Evolutionary conservation across 305 asterid species (phyloP), one percentile per base, ranked within the genome.

Genomic region (Coffea humblotiana): DNA sequence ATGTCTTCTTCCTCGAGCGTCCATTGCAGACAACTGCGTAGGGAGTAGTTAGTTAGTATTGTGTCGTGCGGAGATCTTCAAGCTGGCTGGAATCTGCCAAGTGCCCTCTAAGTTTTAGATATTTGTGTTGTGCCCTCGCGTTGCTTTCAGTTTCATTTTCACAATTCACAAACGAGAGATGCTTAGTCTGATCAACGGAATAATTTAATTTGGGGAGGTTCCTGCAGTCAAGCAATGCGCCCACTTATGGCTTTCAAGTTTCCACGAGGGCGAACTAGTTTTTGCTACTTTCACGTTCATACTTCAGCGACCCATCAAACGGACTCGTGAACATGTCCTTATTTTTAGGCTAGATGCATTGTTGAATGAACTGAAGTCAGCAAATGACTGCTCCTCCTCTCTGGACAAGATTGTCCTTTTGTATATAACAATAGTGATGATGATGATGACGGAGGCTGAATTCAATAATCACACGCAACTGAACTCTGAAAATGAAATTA

Each of bases 1-100:
- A 67, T 56, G 80, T 64, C 68, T 72, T 63, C 68, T 72, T 48
- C 51, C 71, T 23, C 65, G 68, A 56, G 68, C 47, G 4, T 77
- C 85, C 87, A 84, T 82, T 69, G 73, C 37, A 16, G 47, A 47
- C 40, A 21, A 18, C 73, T 48, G n/a, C 35, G 12, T 4, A 21
- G 29, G 32, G n/a, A 52, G 12, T 11, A 21, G 29, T 47, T 25
- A n/a, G 71, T 32, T 32, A 32, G 32, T 32, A 32, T 32, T 32
- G 32, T 19, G 10, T 25, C 56, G 13, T 58, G 25, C 32, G 76
- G 81, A 45, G 67, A 1, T 9, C 9, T 45, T 25, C 2, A 47
- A 27, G 63, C 12, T 16, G 25, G 63, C 12, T 16, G 25, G 56
- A 72, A 25, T 48, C 48, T 49, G 61, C 75, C 75, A 71, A 47